Base-by-base conservation (phyloP, 2,329 filamentous ascomycete species). In the Sclerotinia glacialis region DNA sequence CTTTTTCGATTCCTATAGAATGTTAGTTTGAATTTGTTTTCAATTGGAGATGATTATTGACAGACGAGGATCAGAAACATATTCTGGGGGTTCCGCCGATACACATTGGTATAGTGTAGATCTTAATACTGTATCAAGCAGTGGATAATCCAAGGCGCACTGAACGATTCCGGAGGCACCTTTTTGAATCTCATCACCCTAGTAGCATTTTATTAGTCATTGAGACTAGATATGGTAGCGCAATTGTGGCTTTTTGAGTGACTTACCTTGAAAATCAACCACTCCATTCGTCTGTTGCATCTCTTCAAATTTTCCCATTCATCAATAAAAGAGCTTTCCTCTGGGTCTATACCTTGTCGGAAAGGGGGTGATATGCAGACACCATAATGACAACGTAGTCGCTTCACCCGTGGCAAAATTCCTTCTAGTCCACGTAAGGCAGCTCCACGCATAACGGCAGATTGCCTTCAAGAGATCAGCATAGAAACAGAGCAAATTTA, bases 391-490 rank as follows among this genome's bases (percentile, higher is more conserved):
- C 67, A 23, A 12, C 69, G 70, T 16, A 49, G 16, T 2, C 54
- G 52, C 54, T 67, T 71, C 1, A 65, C 34, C 2, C 61, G 53
- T 3, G 70, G 68, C 9, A 66, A 64, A 49, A 69, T 65, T 2
- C 67, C 67, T 34, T 69, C 65, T 6, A 72, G 40, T 9, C 71
- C 71, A 23, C 71, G 69, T 1, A 72, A 49, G 6, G 60, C 59
- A 26, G 71, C 71, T 18, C 71, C 71, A 54, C 56, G 65, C 2
- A 69, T 69, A 34, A 72, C 65, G 11, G 72, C 71, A 16, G 69
- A 52, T 68, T 73, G 71, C 4, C 71, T 73, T 26, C 7, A 54
- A 54, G 5, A 44, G 2, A 62, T 68, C 34, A 69, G 66, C 37
- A 58, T 52, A 21, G 9, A 23, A 8, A 40, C 40, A 31, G 28